These are phyloP conservation scores for Spizellomyces sp. DNA, from an alignment of 192 early-diverging fungal genomes.

Conservation along the genomic window DNA sequence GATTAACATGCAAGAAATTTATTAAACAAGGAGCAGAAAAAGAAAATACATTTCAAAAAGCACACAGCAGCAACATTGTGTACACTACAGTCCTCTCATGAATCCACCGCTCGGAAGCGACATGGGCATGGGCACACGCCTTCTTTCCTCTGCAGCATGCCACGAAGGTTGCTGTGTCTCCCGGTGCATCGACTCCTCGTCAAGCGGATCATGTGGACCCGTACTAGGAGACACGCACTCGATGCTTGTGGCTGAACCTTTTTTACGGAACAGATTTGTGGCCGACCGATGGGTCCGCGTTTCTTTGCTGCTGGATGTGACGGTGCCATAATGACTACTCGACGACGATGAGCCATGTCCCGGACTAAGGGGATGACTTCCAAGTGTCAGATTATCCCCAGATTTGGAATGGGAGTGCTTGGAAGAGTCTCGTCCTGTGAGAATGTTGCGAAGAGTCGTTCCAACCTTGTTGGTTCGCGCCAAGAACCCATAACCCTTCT, in stretches of 20 bases:
- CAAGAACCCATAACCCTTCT: neutral
- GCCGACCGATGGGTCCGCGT: neutral
- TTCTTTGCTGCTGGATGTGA: neutral
- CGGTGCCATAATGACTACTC: neutral
- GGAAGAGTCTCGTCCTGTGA: conserved; percentile 5
- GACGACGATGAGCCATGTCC: neutral
- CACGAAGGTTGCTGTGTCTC: neutral
- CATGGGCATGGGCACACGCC: conserved; percentile 1
- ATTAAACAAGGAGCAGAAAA: too few species aligned
- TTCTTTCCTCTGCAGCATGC: conserved; percentile 1
- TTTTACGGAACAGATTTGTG: neutral
- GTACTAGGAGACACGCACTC: neutral
- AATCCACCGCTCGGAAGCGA: neutral
- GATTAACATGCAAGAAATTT: too few species aligned
- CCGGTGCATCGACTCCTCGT: neutral
- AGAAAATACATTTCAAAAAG: too few species aligned
- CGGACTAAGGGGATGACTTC: too few species aligned
- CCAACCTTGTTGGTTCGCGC: conserved; percentile 16
- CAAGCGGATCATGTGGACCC: neutral
- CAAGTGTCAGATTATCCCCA: too few species aligned
- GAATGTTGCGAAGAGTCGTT: conserved; percentile 16
- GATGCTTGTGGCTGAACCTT: neutral
- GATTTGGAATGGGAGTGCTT: too few species aligned
- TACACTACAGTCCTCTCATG: neutral
- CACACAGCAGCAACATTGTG: neutral